Base-by-base conservation (phyloP, 768 basidiomycete species). In the Piloderma croceum region DNA sequence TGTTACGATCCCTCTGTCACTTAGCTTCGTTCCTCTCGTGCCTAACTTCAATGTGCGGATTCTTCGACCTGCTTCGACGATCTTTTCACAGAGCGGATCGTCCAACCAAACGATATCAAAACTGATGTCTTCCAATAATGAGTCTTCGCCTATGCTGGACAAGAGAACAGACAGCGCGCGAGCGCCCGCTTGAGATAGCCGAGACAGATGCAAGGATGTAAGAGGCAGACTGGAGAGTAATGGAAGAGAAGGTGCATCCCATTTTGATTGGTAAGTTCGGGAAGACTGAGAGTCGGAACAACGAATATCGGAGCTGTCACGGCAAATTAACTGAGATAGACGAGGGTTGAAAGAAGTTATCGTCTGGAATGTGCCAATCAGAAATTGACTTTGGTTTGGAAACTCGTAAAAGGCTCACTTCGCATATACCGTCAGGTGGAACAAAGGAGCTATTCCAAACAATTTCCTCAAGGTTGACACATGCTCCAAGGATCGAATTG, bases 61-160 rank as follows among this genome's bases (percentile, higher is more conserved):
- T 38, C 55, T 59, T 35, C 51, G 41, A 22, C 60, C 58, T n/a
- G 60, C 61, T 20, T 46, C 43, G 22, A 52, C 61, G 18, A 68
- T 54, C 36, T 47, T 54, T 21, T 65, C 53, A 45, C 66, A 67
- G 12, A 68, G 42, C 17, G 44, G 33, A 45, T 67, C 66, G 46
- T 68, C 67, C 39, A 68, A 47, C 66, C 65, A 68, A 18, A 67
- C 49, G 35, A 67, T 61, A 47, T 68, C 59, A 29, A 66, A 40
- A 27, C 21, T 34, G n/a, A 68, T 42, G 17, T 51, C 47, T 37
- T 68, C 62, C 32, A 67, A 45, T 15, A 45, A 24, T n/a, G 62
- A 61, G 25, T 52, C 44, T 37, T 64, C 60, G 13, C 52, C 58
- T 17, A 62, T 35, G 19, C 42, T 44, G 5, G 43, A 38, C 7